Evolutionary conservation across 1,139 yeast species (phyloP), one percentile per base, ranked within the genome.

Genomic region (Ogataea hybrid): DNA sequence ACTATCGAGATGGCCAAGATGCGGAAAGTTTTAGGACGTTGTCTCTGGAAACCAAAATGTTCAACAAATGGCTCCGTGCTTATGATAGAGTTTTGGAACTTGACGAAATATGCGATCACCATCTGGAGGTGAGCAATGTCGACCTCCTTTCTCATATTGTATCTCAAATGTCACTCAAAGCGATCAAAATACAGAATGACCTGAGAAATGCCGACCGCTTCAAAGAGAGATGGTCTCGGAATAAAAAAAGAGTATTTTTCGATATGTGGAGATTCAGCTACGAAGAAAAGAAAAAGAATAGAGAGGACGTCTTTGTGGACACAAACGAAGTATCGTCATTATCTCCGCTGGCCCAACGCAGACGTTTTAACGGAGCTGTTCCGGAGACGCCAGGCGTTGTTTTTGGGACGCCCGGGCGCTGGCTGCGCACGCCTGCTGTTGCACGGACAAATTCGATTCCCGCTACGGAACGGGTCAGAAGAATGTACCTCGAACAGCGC

Each of bases 391-490:
- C 42, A 8, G 42, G 34, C 6, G 20, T 29, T 5, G 12, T 28
- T 11, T 31, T 31, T 23, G 37, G 28, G 3, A 48, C 48, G 10
- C 53, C 46, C 2, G 43, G 35, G 14, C 25, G 45, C 21, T 17
- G 42, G 17, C 37, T 41, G 20, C 41, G 44, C 12, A 44, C 49
- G 6, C 53, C 51, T 15, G 49, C 41, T 2, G 18, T 37, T 3
- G 23, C 32, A 7, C 27, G 39, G 16, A 18, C 31, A n/a, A 32
- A 20, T 14, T 25, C 44, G 0, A 47, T 53, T 9, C 60, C 63
- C 4, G 62, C 60, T 2, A 47, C 58, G 2, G 61, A 59, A 32
- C 46, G 64, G 21, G 57, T 57, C n/a, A 45, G 64, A 10, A 46
- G 56, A 18, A 47, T 48, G 44, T 49, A 57, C 39, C 32, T 58